These are phyloP conservation scores for Fusarium pininemorale DNA, from an alignment of 2,329 filamentous ascomycete species.

Conservation along the genomic window DNA sequence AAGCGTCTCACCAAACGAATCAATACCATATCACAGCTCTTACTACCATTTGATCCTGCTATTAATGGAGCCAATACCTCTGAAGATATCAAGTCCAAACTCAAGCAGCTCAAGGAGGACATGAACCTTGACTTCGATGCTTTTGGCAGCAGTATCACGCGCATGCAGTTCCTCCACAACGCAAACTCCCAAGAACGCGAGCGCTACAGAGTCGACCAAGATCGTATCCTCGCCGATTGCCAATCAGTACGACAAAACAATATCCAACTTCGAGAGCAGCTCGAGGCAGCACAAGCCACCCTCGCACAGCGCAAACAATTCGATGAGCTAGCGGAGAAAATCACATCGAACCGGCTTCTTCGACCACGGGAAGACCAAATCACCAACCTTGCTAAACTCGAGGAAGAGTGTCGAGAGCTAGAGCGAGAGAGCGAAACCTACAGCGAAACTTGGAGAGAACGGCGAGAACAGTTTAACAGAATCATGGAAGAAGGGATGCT, in stretches of 20 bases:
- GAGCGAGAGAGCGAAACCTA: constrained; percentile 86
- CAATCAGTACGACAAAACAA: constrained; percentile 82
- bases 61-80: constrained; percentile 57
- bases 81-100: constrained; percentile 57
- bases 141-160: constrained; percentile 85
- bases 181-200: constrained; percentile 86
- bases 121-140: constrained; percentile 87
- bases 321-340: constrained; percentile 87
- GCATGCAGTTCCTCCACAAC: constrained; percentile 85
- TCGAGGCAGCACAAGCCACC: constrained; percentile 79
- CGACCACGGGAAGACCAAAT: constrained; percentile 86
- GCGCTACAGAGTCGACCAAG: constrained; percentile 83
- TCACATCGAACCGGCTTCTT: constrained; percentile 81
- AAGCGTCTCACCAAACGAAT: constrained; percentile 87
- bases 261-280: constrained; percentile 72
- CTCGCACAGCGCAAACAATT: constrained; percentile 84
- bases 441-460: constrained; percentile 82
- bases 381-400: constrained; percentile 79
- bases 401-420: constrained; percentile 87
- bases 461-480: constrained; percentile 84
- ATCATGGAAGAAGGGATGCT: constrained; percentile 94
- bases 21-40: constrained; percentile 71
- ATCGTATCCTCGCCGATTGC: constrained; percentile 80
- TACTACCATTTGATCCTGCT: constrained; percentile 36
- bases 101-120: constrained; percentile 81